Conservation (phyloP, 305 asterid genomes). For the Ajuga reptans region DNA sequence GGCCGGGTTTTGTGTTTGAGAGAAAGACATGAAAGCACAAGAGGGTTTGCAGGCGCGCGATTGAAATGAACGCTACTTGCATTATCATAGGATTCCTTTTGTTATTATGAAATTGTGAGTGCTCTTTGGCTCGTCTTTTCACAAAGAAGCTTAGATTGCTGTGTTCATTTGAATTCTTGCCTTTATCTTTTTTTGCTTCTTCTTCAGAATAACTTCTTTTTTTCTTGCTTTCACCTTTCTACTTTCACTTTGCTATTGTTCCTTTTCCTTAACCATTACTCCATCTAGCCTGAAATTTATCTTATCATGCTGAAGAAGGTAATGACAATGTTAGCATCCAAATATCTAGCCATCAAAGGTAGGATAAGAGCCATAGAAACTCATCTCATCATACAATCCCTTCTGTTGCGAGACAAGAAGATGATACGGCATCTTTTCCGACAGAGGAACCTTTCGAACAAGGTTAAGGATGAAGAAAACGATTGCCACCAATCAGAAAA, state of each 20-base stretch:
- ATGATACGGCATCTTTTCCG: conserved; percentile 16
- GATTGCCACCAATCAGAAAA: not conserved
- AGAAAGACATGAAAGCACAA: no score
- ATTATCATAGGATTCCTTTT: no score
- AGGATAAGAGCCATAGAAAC: conserved; percentile 27
- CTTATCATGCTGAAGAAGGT: conserved; percentile 33
- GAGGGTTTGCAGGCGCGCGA: no score
- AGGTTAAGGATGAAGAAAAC: not conserved
- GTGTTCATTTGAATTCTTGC: not conserved
- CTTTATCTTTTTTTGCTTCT: conserved; percentile 12
- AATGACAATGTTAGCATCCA: conserved; percentile 23
- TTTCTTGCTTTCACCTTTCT: conserved; percentile 11
- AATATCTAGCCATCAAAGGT: conserved; percentile 18
- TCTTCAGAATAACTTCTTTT: conserved; percentile 8
- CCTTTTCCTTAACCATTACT: conserved; percentile 24
- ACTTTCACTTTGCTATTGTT: conserved; percentile 23
- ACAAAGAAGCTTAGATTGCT: not conserved
- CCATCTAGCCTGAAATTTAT: not conserved
- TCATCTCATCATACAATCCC: conserved; percentile 26
- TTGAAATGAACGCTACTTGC: no score
- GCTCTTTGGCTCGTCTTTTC: conserved; percentile 20
- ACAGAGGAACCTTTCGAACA: conserved; percentile 13
- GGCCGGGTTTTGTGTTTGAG: no score
- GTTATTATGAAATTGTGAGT: not conserved
- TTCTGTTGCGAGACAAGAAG: conserved; percentile 29